Evolutionary conservation across 805 yeast genomes (phyloP).

Genomic region (Dipodascus albidus): DNA sequence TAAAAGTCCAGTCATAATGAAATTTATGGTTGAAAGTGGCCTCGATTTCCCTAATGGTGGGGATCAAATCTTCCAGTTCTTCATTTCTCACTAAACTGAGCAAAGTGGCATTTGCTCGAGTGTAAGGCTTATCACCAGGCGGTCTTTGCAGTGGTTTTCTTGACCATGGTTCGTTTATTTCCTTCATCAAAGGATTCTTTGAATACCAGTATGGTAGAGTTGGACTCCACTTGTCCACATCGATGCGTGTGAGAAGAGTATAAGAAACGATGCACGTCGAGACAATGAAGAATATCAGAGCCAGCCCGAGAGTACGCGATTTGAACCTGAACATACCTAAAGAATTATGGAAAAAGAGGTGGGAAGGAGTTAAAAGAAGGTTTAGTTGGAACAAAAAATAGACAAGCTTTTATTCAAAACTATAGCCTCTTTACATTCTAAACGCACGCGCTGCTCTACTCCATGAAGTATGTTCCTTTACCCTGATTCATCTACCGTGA

Average conservation of each 20-base stretch:
- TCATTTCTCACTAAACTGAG: slow-evolving; percentile 60
- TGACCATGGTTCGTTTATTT: slow-evolving; percentile 7
- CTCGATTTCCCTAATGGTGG: slow-evolving; percentile 53
- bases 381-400: neutral
- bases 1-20: slow-evolving; percentile 69
- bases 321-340: neutral
- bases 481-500: too few relatives aligned
- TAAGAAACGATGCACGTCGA: neutral
- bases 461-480: too few relatives aligned
- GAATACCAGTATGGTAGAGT: slow-evolving; percentile 12
- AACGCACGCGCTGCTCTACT: too few relatives aligned
- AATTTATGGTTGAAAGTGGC: slow-evolving; percentile 54
- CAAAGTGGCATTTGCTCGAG: slow-evolving; percentile 59
- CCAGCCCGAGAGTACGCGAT: neutral
- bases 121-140: neutral
- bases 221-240: slow-evolving; percentile 8
- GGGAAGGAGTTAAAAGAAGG: too few relatives aligned
- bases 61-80: slow-evolving; percentile 39
- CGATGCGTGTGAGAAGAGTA: neutral
- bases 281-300: neutral
- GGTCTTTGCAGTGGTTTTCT: slow-evolving; percentile 2
- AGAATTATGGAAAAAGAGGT: neutral
- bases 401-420: too few relatives aligned
- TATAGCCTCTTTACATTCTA: too few relatives aligned
- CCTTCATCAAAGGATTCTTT: slow-evolving; percentile 11